Conservation (phyloP, 2,329 filamentous ascomycete species). For the Penicillium digitatum region DNA sequence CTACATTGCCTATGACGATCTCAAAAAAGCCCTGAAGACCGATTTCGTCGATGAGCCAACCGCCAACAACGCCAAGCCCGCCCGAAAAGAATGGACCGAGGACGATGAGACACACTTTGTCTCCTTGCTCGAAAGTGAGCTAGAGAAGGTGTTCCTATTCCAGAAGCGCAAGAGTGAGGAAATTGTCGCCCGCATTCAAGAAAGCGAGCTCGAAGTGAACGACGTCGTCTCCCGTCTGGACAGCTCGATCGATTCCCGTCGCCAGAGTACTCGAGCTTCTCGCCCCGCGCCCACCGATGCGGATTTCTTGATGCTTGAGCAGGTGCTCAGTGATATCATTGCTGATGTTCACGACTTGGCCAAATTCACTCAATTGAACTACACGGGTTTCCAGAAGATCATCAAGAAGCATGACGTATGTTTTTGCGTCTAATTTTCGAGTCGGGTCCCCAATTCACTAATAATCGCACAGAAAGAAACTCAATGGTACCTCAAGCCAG, state of each 20-base stretch:
- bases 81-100: slow-evolving; percentile 72
- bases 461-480: slow-evolving; percentile 71
- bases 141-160: slow-evolving; percentile 97
- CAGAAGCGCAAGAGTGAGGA: slow-evolving; percentile 97
- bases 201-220: slow-evolving; percentile 82
- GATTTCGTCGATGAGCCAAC: slow-evolving; percentile 56
- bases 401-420: slow-evolving; percentile 98
- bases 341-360: slow-evolving; percentile 96
- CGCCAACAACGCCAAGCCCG: slow-evolving; percentile 46
- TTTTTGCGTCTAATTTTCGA: slow-evolving; percentile 13
- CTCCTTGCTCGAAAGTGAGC: slow-evolving; percentile 76
- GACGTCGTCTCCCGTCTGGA: slow-evolving; percentile 77
- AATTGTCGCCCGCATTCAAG: slow-evolving; percentile 83
- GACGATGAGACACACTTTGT: slow-evolving; percentile 90
- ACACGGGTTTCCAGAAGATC: slow-evolving; percentile 99
- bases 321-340: slow-evolving; percentile 95
- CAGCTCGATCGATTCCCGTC: slow-evolving; percentile 45
- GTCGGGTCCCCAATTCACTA: slow-evolving; percentile 2
- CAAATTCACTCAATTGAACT: slow-evolving; percentile 97
- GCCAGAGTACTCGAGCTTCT: slow-evolving; percentile 28
- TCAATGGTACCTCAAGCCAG: slow-evolving; percentile 84
- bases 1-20: slow-evolving; percentile 95
- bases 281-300: slow-evolving; percentile 65
- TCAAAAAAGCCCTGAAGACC: slow-evolving; percentile 81
- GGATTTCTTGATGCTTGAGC: slow-evolving; percentile 88